Percentiles rank a stretch among this genome's conserved stretches.
Conservation (phyloP, 1,284 basidiomycete genomes). For the Malassezia japonica region DNA sequence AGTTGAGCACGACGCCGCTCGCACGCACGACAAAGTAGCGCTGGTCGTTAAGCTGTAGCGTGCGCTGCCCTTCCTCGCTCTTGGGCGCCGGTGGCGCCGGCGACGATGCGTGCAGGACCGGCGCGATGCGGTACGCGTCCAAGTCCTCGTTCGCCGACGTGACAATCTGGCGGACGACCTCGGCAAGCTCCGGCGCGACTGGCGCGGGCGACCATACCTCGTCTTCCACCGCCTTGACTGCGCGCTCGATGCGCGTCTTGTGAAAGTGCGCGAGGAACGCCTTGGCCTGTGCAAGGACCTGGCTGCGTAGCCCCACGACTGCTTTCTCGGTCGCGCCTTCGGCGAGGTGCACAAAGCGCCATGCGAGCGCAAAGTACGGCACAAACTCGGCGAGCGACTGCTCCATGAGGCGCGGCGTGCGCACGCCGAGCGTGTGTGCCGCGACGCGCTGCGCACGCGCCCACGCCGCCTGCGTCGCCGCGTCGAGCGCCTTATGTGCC, state of each 20-base stretch:
- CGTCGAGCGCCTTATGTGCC: background rate
- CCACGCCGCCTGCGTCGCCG: conserved; percentile 6
- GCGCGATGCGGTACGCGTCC: conserved; percentile 51
- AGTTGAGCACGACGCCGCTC: conserved; percentile 64
- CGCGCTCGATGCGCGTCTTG: conserved; percentile 66
- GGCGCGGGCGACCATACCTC: conserved; percentile 79
- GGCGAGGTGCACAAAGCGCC: conserved; percentile 77
- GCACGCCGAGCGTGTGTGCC: conserved; percentile 54
- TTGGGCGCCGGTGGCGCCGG: background rate
- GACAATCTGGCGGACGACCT: conserved; percentile 63
- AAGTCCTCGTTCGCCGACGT: conserved; percentile 74
- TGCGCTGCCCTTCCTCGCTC: conserved; percentile 51
- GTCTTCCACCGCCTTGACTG: conserved; percentile 81
- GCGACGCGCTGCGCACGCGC: background rate
- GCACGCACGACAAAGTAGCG: conserved; percentile 60
- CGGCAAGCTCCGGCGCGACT: conserved; percentile 61
- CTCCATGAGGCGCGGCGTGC: conserved; percentile 60
- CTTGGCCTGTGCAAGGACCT: conserved; percentile 60
- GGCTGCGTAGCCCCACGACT: conserved; percentile 70
- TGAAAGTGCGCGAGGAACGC: conserved; percentile 78
- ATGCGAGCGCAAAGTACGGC: conserved; percentile 69
- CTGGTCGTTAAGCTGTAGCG: conserved; percentile 67
- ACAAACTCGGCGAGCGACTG: conserved; percentile 68
- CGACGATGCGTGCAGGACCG: background rate
- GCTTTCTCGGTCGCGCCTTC: conserved; percentile 76